Evolutionary conservation across 163 green algal genomes (phyloP), one percentile per base, ranked within the genome.

Genomic region (Prototheca stagnorum): DNA sequence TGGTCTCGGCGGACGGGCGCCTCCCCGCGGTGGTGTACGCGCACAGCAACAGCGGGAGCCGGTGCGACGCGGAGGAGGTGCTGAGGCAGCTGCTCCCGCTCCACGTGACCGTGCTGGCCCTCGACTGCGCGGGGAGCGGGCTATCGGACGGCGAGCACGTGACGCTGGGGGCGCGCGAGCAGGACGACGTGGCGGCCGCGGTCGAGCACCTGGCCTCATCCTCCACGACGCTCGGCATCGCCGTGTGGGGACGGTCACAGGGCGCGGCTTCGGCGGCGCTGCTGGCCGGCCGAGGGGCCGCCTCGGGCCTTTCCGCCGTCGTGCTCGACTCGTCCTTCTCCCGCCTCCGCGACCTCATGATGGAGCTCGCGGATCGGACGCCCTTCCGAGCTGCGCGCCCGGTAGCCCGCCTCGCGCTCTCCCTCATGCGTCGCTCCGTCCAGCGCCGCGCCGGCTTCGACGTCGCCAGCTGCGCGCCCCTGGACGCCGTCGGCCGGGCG

Each of bases 171-270:
- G 72, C 72, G 2, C 56, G 78, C 12, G 89, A 98, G 59, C 73
- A 85, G 39, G 75, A 88, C 29, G 86, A 96, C 57, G 52, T 96
- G 54, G 75, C 34, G 8, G 42, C 54, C 5, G 68, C 54, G 24
- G 54, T 81, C 37, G 9, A 31, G 17, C 61, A 77, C 39, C 44
- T 81, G 39, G 53, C 65, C 15, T 36, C 47, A 0, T 37, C 51
- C 40, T 34, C 44, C 20, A 16, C 35, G 20, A 36, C 47, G 11
- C 22, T 33, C 23, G 77, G 67, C 15, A 81, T 97, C 27, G 88
- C 68, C 4, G 64, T 97, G 44, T 97, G 88, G 88, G 88, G 88
- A 7, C 65, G 86, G 19, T 88, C 71, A 33, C 97, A 97, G 89
- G 89, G 89, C 0, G 89, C 87, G 1, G 89, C 96, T 1, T 95